phyloP scores from a whole-genome alignment of 2,329 filamentous ascomycete genomes.

The Clathrospora elynae region DNA sequence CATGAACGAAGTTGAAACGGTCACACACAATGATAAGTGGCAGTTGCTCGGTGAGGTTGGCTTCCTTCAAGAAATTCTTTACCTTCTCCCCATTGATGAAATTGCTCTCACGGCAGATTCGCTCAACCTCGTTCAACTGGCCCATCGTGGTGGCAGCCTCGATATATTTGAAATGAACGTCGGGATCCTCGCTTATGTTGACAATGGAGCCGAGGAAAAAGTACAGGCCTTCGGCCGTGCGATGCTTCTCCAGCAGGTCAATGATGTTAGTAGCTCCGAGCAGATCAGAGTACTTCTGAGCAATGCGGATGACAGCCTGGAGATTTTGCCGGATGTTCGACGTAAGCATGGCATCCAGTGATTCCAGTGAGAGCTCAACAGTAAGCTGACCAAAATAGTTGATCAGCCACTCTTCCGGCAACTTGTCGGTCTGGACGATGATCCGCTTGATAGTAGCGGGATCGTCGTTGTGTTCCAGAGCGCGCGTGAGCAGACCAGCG shows the following conservation, averaged over 20 bases:
- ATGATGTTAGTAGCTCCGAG: conserved; percentile 87
- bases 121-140: conserved; percentile 94
- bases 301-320: conserved; percentile 90
- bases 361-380: conserved; percentile 92
- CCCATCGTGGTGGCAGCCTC: conserved; percentile 93
- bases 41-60: conserved; percentile 86
- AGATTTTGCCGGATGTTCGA: conserved; percentile 96
- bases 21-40: conserved; percentile 98
- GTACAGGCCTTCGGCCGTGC: conserved; percentile 94
- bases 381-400: conserved; percentile 93
- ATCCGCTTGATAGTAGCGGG: conserved; percentile 88
- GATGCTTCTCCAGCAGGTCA: conserved; percentile 95
- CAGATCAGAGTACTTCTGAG: conserved; percentile 97
- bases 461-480: conserved; percentile 93
- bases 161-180: conserved; percentile 99
- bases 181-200: conserved; percentile 91
- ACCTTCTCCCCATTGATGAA: conserved; percentile 92
- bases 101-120: conserved; percentile 93
- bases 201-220: conserved; percentile 98
- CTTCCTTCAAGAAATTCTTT: conserved; percentile 99
- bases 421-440: conserved; percentile 81
- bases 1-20: conserved; percentile 98
- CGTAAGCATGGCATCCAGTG: conserved; percentile 94
- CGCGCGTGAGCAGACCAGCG: conserved; percentile 72
- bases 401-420: conserved; percentile 88